These are phyloP conservation scores for Sindora glabra DNA, from an alignment of 306 rosid genomes.

Conservation along the genomic window DNA sequence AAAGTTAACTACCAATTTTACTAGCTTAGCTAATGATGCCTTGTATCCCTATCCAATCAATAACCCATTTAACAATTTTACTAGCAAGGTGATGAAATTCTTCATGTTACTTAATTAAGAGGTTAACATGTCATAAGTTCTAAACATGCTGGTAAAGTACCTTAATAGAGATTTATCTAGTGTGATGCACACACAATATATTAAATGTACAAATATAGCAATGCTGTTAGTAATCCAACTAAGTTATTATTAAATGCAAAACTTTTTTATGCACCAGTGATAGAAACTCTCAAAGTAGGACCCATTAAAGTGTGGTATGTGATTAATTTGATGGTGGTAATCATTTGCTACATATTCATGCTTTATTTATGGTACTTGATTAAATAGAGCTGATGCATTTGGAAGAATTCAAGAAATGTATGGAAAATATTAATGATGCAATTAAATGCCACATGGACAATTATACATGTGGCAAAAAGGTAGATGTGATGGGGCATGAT, in stretches of 20 bases:
- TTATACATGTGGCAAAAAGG: conserved; percentile 47
- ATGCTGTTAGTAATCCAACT: conserved; percentile 41
- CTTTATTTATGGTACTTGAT: conserved; percentile 52
- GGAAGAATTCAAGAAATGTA: conserved; percentile 50
- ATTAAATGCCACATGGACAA: conserved; percentile 51
- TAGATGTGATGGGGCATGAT: conserved; percentile 38
- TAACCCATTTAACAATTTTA: conserved; percentile 47
- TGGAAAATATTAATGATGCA: conserved; percentile 55
- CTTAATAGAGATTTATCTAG: conserved; percentile 30
- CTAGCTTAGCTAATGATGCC: conserved; percentile 51
- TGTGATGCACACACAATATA: conserved; percentile 42
- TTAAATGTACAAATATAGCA: conserved; percentile 68
- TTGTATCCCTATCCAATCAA: conserved; percentile 66
- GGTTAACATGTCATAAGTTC: conserved; percentile 41
- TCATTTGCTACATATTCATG: conserved; percentile 86
- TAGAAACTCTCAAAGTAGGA: conserved; percentile 63
- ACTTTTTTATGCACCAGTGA: conserved; percentile 49
- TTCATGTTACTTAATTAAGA: conserved; percentile 9
- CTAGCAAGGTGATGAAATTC: conserved; percentile 60
- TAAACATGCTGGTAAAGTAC: conserved; percentile 31
- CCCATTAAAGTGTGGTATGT: conserved; percentile 67
- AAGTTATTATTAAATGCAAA: conserved; percentile 58
- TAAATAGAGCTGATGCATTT: conserved; percentile 44
- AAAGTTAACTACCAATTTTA: conserved; percentile 4
- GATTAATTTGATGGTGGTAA: conserved; percentile 72